Percentiles rank a stretch among this genome's conserved stretches.
Evolutionary conservation across 192 early-diverging fungal species (phyloP).

Genomic region (Rhizoclosmatium globosum): DNA sequence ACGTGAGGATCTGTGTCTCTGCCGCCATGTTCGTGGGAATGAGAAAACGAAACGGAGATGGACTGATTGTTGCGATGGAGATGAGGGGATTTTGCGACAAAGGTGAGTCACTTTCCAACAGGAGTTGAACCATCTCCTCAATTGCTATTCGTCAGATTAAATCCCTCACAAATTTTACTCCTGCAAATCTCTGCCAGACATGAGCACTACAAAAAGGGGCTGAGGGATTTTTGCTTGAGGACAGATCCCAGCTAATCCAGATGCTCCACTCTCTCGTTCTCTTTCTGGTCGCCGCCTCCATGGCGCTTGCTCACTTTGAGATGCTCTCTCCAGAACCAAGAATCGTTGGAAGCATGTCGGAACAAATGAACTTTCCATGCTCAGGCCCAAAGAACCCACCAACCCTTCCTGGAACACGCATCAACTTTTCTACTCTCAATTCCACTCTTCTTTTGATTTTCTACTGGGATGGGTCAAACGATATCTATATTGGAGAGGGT

Average conservation of each 20-base stretch:
- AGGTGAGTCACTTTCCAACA: background rate
- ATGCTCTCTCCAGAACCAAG: background rate
- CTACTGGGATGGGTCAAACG: slow-evolving; percentile 36
- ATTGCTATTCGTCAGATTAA: background rate
- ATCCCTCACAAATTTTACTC: background rate
- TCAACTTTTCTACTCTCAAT: background rate
- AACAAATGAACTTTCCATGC: background rate
- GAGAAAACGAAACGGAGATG: too few relatives aligned
- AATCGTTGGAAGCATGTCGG: background rate
- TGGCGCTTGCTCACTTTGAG: background rate
- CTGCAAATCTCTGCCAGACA: background rate
- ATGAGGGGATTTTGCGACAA: background rate
- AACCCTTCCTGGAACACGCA: background rate
- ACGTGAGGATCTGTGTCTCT: background rate
- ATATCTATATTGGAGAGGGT: slow-evolving; percentile 31
- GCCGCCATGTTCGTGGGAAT: background rate
- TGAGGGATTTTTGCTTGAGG: background rate
- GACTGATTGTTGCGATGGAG: background rate
- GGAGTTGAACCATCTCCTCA: background rate
- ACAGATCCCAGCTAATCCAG: background rate
- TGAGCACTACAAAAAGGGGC: background rate
- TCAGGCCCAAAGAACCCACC: background rate
- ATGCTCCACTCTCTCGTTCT: background rate
- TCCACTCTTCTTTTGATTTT: background rate
- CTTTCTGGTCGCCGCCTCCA: background rate